Evolutionary conservation across 306 rosid genomes (phyloP), one percentile per base, ranked within the genome.

Genomic region (Trichosanthes truncata): DNA sequence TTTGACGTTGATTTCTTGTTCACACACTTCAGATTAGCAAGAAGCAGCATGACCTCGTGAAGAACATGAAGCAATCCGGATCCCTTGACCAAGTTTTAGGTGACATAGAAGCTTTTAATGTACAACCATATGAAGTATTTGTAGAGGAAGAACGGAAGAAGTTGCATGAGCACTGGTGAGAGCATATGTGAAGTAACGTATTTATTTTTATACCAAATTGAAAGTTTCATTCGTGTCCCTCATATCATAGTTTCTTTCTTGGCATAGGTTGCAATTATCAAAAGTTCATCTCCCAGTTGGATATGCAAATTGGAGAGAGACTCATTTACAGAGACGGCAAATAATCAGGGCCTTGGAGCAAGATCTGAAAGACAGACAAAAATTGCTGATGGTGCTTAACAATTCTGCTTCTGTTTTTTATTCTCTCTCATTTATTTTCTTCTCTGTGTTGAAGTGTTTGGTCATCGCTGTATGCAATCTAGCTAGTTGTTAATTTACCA

Each of bases 31-130:
- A 95, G 99, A 88, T 95, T 83, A 95, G 96, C 82, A 95, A 83
- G 88, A 88, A 88, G 87, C 97, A 95, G 85, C 92, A 87, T 83
- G 94, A 95, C 75, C 90, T 95, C 78, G 94, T 95, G 76, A 91
- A 88, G 88, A 93, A 85, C 82, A 90, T 95, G 99, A 93, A 95
- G 86, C 94, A 87, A 86, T 87, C 95, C 61, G 93, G 87, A 86
- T 89, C 97, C 72, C 96, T 95, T 65, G 87, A 89, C 86, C 91
- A 87, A 84, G 91, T 95, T 84, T 86, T 95, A 90, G 99, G 99
- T 61, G 81, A 90, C 87, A 84, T 91, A 45, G 86, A 83, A 72
- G 79, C 86, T 80, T 87, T 90, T 81, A 85, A 88, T 65, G 97
- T 93, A 79, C 97, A 87, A 79, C 97, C 99, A 65, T 95, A 95